These are phyloP conservation scores for Fusarium armeniacum DNA, from an alignment of 2,329 filamentous ascomycete genomes.

Conservation along the genomic window DNA sequence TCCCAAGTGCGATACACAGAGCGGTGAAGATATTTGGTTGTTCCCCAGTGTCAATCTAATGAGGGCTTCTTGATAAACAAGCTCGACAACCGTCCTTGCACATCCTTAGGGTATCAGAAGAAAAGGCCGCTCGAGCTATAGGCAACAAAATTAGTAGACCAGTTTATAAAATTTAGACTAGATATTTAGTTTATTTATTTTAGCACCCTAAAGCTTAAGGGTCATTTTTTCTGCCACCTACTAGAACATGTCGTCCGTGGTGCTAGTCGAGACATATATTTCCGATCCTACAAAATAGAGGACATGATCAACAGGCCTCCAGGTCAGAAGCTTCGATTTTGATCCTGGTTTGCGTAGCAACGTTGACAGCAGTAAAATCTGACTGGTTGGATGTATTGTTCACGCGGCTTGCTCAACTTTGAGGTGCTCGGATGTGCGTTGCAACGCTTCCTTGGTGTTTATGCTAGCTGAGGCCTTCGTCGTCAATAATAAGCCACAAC, in stretches of 20 bases:
- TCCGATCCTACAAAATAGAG: constrained; percentile 8
- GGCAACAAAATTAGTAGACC: no score
- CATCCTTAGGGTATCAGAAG: no score
- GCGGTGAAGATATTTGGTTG: not conserved
- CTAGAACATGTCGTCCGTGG: not conserved
- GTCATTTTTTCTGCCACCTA: no score
- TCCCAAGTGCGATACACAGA: not conserved
- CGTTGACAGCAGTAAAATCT: constrained; percentile 27
- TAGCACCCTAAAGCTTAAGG: no score
- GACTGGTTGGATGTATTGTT: constrained; percentile 29
- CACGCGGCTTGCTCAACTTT: constrained; percentile 9
- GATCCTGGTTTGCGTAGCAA: constrained; percentile 14
- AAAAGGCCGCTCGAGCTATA: no score
- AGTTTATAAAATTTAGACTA: no score
- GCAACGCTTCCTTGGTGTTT: constrained; percentile 12
- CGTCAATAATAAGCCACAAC: constrained; percentile 43
- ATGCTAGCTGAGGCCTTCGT: constrained; percentile 21
- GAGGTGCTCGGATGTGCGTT: not conserved
- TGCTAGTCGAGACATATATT: not conserved
- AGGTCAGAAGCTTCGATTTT: constrained; percentile 3
- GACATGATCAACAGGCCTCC: constrained; percentile 5
- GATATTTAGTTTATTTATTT: no score
- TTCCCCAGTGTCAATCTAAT: constrained; percentile 1
- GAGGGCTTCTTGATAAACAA: constrained; percentile 6
- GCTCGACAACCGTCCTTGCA: not conserved